Evolutionary conservation across 306 rosid genomes (phyloP).

Genomic region (Oemleria cerasiformis): DNA sequence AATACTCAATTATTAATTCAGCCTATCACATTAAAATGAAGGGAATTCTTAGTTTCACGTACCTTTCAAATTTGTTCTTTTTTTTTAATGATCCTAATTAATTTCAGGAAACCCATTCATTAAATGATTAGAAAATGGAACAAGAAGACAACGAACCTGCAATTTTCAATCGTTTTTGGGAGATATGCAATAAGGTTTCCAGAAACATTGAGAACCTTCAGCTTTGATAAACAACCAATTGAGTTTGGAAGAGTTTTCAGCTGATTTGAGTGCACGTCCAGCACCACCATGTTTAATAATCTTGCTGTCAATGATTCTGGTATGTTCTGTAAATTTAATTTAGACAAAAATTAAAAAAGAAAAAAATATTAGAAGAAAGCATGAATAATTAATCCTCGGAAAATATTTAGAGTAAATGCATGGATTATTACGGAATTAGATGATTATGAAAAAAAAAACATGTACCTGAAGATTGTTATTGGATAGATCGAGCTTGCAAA

Average conservation of each 20-base stretch:
- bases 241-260: conserved; percentile 77
- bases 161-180: conserved; percentile 78
- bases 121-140: neutral
- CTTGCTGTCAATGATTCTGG: conserved; percentile 84
- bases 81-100: neutral
- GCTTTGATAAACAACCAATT: conserved; percentile 82
- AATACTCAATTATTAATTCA: neutral
- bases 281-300: conserved; percentile 54
- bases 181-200: conserved; percentile 63
- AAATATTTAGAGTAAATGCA: no score
- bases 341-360: neutral
- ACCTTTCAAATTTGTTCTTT: neutral
- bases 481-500: conserved; percentile 85
- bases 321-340: conserved; percentile 43
- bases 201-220: conserved; percentile 70
- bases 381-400: no score
- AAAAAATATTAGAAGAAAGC: neutral
- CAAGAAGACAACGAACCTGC: conserved; percentile 46
- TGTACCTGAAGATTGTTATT: conserved; percentile 86
- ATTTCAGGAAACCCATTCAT: neutral
- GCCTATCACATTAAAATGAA: neutral
- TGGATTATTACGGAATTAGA: neutral
- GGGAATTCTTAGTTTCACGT: neutral
- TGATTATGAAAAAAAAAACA: neutral
- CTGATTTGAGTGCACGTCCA: conserved; percentile 91